Base-by-base conservation (phyloP, 2,329 filamentous ascomycete species). In the Salinomyces thailandicus region DNA sequence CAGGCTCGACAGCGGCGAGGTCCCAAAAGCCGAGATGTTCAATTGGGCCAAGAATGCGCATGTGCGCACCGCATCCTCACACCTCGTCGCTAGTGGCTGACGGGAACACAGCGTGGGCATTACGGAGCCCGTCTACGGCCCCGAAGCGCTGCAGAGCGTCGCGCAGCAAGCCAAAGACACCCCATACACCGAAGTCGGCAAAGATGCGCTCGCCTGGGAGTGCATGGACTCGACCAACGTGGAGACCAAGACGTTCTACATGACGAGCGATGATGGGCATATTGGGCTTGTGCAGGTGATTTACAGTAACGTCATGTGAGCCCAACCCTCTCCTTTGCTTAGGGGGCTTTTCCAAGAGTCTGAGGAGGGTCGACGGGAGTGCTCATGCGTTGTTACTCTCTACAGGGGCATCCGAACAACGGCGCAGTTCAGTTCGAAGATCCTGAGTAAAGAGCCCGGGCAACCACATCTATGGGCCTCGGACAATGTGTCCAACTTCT, bases 311-410 rank as follows among this genome's bases (percentile, higher is more conserved):
- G 83, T 98, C 60, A 81, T 77, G 87, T 95, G 78, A 63, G 80
- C 17, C 18, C 14, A 6, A 33, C 31, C 27, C 27, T 24, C 20
- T n/a, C n/a, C n/a, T n/a, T n/a, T n/a, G n/a, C n/a, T n/a, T n/a
- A n/a, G 20, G 20, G 20, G n/a, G 20, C 20, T 7, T 24, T 7
- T 24, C 7, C n/a, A n/a, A 24, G 7, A 24, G 20, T n/a, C 20
- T 7, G 7, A n/a, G 7, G 7, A n/a, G n/a, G 7, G n/a, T 24
- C 20, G 20, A n/a, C n/a, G n/a, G n/a, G n/a, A n/a, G n/a, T 31
- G 71, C 73, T 96, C 63, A 94, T 98, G 60, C 94, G 95, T 71
- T 95, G 83, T 69, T 95, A 94, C 64, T 83, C 98, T n/a, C n/a
- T n/a, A n/a, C 60, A 81, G 76, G 87, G 87, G 89, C 59, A 76